Percentiles rank a stretch among this genome's conserved stretches.
Evolutionary conservation across 306 rosid genomes (phyloP).

Genomic region (Neltuma alba): DNA sequence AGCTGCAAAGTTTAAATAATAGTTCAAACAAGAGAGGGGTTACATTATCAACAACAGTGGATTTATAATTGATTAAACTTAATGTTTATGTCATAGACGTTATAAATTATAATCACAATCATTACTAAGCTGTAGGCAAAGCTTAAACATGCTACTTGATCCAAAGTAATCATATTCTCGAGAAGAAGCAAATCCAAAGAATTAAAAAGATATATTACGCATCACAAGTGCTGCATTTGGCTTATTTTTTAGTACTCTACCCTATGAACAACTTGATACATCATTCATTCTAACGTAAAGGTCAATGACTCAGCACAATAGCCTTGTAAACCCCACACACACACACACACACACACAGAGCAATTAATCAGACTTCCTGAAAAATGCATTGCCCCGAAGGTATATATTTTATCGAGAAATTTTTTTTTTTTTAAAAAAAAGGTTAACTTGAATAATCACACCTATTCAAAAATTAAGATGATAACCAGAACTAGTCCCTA

Average conservation of each 20-base stretch:
- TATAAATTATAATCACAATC: neutral
- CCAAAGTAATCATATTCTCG: neutral
- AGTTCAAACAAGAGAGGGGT: neutral
- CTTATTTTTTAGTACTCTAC: neutral
- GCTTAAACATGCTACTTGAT: neutral
- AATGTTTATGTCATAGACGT: neutral
- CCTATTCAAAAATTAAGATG: neutral
- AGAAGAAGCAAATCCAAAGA: neutral
- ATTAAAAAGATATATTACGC: neutral
- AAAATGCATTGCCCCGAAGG: neutral
- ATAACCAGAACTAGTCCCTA: neutral
- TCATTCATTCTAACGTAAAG: neutral
- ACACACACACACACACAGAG: too few relatives aligned
- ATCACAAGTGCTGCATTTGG: neutral
- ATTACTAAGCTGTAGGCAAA: neutral
- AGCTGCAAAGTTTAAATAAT: slow-evolving; percentile 49
- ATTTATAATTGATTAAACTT: neutral
- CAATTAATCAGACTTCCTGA: slow-evolving; percentile 1
- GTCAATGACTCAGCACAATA: neutral
- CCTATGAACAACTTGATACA: neutral
- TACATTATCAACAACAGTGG: neutral
- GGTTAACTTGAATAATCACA: neutral
- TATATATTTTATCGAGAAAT: neutral
- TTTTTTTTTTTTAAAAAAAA: too few relatives aligned
- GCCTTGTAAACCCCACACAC: neutral